Evolutionary conservation across 345 rosid species (phyloP), one percentile per base, ranked within the genome.

Genomic region (Pugionium dolabratum): DNA sequence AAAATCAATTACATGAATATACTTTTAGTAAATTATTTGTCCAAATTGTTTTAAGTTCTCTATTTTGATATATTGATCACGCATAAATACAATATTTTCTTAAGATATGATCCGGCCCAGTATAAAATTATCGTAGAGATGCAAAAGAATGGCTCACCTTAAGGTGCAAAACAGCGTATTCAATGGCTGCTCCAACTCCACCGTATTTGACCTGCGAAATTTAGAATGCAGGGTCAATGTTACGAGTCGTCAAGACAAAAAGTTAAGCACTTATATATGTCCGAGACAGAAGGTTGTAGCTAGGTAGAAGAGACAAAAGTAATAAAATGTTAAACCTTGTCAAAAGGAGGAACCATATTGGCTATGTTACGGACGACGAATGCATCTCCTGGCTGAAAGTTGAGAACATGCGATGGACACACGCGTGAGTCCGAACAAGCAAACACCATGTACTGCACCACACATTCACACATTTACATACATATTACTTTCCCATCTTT

Each of bases 161-260:
- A 59, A 94, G 95, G 71, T 94, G 99, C 84, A 94, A 65, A 67
- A 94, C 99, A 37, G 96, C 99, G 67, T 94, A 94, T 63, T 94
- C 99, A 35, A 94, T 68, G 25, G 99, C 97, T 35, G 99, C 45
- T 55, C 99, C 99, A 65, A 77, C 80, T 54, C 96, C 99, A 31
- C 89, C 2, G 67, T 86, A 78, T 62, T 67, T 85, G 34, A 30
- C 72, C 79, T 76, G 54, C 9, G 44, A 45, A 44, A 48, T 33
- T 50, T 27, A n/a, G 35, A 42, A 49, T 18, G 18, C 18, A 36
- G 41, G 9, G 58, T 37, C 36, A 71, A 62, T 29, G 31, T 5
- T 35, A 33, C 9, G 45, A 57, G 25, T 50, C 7, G 27, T 10
- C 4, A 34, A 27, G 47, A 36, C 1, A 54, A 67, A 59, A 52